Evolutionary conservation across 805 yeast species (phyloP), one percentile per base, ranked within the genome.

Genomic region (Schizosaccharomyces japonicus): DNA sequence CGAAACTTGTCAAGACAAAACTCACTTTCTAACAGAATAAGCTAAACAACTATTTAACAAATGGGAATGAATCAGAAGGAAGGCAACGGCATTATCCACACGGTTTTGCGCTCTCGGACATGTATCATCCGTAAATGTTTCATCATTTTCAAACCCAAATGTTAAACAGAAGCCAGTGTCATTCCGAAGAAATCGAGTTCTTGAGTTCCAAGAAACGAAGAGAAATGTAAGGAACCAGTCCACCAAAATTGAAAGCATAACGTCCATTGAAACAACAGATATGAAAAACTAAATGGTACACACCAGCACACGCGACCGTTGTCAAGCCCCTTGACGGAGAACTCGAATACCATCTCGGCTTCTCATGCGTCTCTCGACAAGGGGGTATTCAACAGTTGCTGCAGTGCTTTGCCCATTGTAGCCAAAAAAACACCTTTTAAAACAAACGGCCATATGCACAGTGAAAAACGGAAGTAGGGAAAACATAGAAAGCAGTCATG

Each of bases 11-110:
- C n/a, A n/a, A n/a, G n/a, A n/a, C n/a, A n/a, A n/a, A n/a, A n/a
- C n/a, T n/a, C n/a, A n/a, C n/a, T n/a, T n/a, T n/a, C n/a, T n/a
- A n/a, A n/a, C n/a, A n/a, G n/a, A n/a, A n/a, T n/a, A n/a, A n/a
- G n/a, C n/a, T n/a, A n/a, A 32, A 32, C 17, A 32, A 8, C 13
- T 21, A 11, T 4, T 15, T 2, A 15, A 32, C 17, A 32, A 15
- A 32, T 21, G 6, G 17, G 19, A 17, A 17, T 36, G 42, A 36
- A 36, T 36, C 42, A 36, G 42, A 36, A 36, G 42, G 42, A 36
- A 36, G 42, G 42, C 42, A 36, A 36, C 42, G 42, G 42, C 25
- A 36, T 8, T 36, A 36, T 36, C 42, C 42, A 36, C 42, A 36
- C 23, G 36, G 13, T 17, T 36, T 36, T 36, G 17, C 23, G 42